phyloP scores from a whole-genome alignment of 495 filamentous ascomycete species.

The Staphylotrichum tortipilum region DNA sequence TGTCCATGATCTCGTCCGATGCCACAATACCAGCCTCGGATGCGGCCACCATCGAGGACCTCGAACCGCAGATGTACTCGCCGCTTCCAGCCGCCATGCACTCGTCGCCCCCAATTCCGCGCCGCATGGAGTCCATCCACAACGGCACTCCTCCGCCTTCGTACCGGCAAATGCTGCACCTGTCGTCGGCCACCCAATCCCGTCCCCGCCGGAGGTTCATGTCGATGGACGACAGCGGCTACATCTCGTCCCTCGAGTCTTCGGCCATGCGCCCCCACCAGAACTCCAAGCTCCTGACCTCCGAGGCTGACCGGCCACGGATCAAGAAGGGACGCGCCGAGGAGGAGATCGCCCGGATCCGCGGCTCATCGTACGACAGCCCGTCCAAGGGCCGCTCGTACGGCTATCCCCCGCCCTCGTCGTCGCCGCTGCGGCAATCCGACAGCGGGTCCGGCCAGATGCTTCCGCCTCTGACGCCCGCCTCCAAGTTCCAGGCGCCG shows the following conservation, averaged over 20 bases:
- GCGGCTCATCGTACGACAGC: constrained; percentile 87
- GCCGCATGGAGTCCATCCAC: constrained; percentile 47
- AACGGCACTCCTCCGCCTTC: constrained; percentile 74
- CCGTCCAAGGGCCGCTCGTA: constrained; percentile 58
- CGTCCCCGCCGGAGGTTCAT: constrained; percentile 64
- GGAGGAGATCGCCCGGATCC: constrained; percentile 89
- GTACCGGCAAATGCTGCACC: constrained; percentile 47
- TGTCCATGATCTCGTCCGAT: constrained; percentile 76
- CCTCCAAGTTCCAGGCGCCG: constrained; percentile 76
- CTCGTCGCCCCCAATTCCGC: constrained; percentile 82
- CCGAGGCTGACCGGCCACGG: constrained; percentile 65
- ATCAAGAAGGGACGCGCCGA: constrained; percentile 84
- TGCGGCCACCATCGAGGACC: constrained; percentile 56
- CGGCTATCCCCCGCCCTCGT: constrained; percentile 40
- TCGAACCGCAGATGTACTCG: constrained; percentile 52
- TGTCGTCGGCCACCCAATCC: constrained; percentile 47
- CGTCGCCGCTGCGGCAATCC: constrained; percentile 51
- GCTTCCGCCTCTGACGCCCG: constrained; percentile 76
- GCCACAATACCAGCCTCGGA: constrained; percentile 90
- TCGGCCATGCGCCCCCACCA: constrained; percentile 67
- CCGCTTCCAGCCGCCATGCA: constrained; percentile 47
- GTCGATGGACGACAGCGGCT: constrained; percentile 87
- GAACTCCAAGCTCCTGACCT: constrained; percentile 54
- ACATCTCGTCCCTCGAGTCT: constrained; percentile 95
- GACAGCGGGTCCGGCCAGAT: constrained; percentile 48